A percentile compares a stretch with the other conserved stretches of the same genome.
Conservation (phyloP, 2,329 filamentous ascomycete genomes). For the Hymenoscyphus scutula region DNA sequence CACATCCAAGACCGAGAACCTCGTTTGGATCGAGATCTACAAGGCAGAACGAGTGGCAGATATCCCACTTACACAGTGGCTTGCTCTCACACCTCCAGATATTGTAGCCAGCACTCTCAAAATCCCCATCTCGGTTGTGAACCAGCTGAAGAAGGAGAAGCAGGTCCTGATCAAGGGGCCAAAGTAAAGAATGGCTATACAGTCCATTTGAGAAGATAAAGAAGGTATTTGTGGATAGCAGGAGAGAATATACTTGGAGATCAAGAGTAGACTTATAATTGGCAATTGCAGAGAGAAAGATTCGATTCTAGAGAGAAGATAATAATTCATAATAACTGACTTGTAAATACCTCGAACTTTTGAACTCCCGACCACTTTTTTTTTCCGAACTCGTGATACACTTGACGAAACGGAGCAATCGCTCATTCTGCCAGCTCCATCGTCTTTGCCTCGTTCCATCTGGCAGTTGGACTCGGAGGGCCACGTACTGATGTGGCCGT, state of each 20-base stretch:
- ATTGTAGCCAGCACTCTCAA: conserved; percentile 60
- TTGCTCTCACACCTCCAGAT: conserved; percentile 63
- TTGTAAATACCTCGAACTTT: neutral
- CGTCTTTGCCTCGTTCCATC: too few species aligned
- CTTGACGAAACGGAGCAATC: too few species aligned
- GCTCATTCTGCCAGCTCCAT: too few species aligned
- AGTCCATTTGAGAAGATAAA: neutral
- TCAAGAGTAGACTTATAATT: too few species aligned
- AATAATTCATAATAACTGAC: too few species aligned
- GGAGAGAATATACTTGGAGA: neutral
- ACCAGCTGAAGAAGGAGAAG: conserved; percentile 62
- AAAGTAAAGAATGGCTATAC: neutral
- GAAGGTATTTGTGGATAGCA: neutral
- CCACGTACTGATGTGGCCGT: too few species aligned
- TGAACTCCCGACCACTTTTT: too few species aligned
- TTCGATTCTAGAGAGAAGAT: too few species aligned
- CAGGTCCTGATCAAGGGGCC: conserved; percentile 41
- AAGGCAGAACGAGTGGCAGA: conserved; percentile 66
- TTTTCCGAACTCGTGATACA: too few species aligned
- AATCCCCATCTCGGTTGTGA: conserved; percentile 54
- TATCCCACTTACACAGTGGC: conserved; percentile 66
- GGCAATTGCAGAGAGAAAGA: too few species aligned
- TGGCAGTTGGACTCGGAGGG: too few species aligned
- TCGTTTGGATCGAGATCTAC: conserved; percentile 69
- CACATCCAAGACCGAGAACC: conserved; percentile 58